Evolutionary conservation across 805 yeast species (phyloP).

Genomic region (Metschnikowia lochheadii): DNA sequence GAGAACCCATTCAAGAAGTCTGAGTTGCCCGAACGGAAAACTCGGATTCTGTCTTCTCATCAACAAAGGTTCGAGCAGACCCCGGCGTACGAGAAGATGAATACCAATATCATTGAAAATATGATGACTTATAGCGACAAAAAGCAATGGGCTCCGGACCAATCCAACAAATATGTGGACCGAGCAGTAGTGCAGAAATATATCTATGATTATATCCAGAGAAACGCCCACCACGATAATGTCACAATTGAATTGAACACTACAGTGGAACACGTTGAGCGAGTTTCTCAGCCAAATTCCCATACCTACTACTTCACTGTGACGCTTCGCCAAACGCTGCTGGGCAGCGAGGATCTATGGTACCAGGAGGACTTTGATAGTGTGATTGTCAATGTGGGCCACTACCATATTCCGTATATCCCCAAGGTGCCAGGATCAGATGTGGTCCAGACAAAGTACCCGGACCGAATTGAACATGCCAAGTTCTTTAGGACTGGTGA

Average conservation of each 20-base stretch:
- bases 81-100: constrained; percentile 21
- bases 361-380: constrained; percentile 33
- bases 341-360: constrained; percentile 31
- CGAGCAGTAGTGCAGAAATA: constrained; percentile 26
- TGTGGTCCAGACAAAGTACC: constrained; percentile 29
- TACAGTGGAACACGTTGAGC: constrained; percentile 37
- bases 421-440: constrained; percentile 41
- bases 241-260: constrained; percentile 27
- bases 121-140: constrained; percentile 45
- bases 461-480: constrained; percentile 38
- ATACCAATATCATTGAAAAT: constrained; percentile 42
- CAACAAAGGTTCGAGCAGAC: constrained; percentile 30
- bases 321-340: constrained; percentile 24
- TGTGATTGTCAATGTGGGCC: constrained; percentile 44
- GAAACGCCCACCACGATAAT: constrained; percentile 17
- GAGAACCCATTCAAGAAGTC: constrained; percentile 18
- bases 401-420: constrained; percentile 44
- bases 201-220: constrained; percentile 24
- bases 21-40: neutral
- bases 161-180: constrained; percentile 24
- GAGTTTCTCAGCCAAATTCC: constrained; percentile 10
- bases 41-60: neutral
- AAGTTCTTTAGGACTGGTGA: constrained; percentile 37
- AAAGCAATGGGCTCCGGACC: constrained; percentile 31
- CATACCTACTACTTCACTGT: constrained; percentile 24